phyloP scores from a whole-genome alignment of 2,329 filamentous ascomycete genomes.

The Cryphonectria radicalis region DNA sequence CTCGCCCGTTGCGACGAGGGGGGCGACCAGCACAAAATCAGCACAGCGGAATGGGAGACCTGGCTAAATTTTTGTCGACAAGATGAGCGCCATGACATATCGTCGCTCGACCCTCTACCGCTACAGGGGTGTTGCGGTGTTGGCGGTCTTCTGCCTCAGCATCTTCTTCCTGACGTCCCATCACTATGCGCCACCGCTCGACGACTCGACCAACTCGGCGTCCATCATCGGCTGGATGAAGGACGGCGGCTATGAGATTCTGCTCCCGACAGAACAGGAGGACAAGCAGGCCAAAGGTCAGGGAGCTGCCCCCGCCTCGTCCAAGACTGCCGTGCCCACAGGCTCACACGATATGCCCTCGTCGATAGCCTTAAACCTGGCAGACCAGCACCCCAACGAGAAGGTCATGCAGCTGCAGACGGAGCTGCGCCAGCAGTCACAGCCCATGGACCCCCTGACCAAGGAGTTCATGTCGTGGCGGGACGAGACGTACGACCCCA shows the following conservation, averaged over 20 bases:
- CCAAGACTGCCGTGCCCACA: conserved; percentile 15
- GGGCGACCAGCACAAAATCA: conserved; percentile 1
- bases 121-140: conserved; percentile 24
- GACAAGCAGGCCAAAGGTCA: conserved; percentile 22
- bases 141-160: conserved; percentile 25
- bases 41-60: conserved; percentile 27
- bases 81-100: conserved; percentile 29
- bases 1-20: not conserved
- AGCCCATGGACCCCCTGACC: conserved; percentile 28
- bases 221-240: conserved; percentile 29
- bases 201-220: conserved; percentile 16
- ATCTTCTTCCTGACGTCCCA: conserved; percentile 27
- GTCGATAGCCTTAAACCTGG: conserved; percentile 5
- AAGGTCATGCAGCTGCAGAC: conserved; percentile 20
- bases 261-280: conserved; percentile 27
- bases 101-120: conserved; percentile 28
- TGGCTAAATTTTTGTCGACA: conserved; percentile 1
- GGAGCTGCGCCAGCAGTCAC: conserved; percentile 26
- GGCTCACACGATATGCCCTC: conserved; percentile 2
- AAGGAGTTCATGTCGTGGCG: conserved; percentile 27
- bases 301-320: conserved; percentile 9
- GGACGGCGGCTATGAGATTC: conserved; percentile 29
- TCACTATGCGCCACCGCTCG: conserved; percentile 5
- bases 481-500: conserved; percentile 24
- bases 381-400: conserved; percentile 14